Conservation (phyloP, 1,284 basidiomycete species). For the Cutaneotrichosporon cyanovorans region DNA sequence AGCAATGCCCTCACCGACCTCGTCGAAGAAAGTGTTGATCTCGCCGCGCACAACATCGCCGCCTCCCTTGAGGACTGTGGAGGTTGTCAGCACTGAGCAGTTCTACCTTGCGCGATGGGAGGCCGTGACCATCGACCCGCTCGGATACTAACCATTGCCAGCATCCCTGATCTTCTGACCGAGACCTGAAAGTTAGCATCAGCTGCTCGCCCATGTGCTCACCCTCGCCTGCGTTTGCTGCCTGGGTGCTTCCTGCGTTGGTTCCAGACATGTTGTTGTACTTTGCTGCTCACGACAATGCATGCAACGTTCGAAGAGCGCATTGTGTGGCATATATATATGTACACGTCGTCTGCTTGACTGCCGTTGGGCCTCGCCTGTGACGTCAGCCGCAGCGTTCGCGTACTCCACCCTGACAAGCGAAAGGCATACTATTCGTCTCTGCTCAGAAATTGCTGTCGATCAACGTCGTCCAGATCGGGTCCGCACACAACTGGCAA, state of each 20-base stretch:
- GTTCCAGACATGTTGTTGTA: too few relatives aligned
- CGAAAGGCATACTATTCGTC: too few relatives aligned
- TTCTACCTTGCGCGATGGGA: neutral
- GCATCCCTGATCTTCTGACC: constrained; percentile 1
- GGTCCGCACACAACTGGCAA: too few relatives aligned
- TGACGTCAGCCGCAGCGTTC: too few relatives aligned
- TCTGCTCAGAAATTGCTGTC: too few relatives aligned
- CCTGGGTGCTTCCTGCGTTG: neutral
- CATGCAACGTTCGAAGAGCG: too few relatives aligned
- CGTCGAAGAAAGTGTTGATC: constrained; percentile 4
- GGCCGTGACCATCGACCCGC: too few relatives aligned
- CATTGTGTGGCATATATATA: too few relatives aligned
- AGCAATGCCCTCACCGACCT: constrained; percentile 1
- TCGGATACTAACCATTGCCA: neutral
- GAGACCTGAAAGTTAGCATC: neutral
- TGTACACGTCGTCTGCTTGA: too few relatives aligned
- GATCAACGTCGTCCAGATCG: too few relatives aligned
- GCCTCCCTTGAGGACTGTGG: neutral
- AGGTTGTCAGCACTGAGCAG: neutral
- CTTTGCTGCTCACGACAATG: neutral
- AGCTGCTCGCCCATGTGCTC: neutral
- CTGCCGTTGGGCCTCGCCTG: too few relatives aligned
- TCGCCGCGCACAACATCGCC: constrained; percentile 4
- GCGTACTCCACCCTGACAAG: too few relatives aligned
- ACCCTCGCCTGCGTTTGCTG: neutral